Evolutionary conservation across 164 flowering plant species (phyloP).

Genomic region (Vitis amurensis): DNA sequence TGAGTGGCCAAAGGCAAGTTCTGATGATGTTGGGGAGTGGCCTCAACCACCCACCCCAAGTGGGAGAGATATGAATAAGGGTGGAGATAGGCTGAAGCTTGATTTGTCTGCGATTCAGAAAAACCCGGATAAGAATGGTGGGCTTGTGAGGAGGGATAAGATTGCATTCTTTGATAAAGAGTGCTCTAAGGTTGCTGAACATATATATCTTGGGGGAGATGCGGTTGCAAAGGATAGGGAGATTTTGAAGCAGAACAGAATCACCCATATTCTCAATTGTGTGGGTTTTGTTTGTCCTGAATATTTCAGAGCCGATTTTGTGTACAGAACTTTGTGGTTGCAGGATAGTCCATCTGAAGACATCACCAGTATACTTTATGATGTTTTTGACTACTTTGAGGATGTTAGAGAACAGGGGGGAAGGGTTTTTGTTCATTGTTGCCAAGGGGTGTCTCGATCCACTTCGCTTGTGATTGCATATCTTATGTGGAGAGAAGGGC

Average conservation of each 20-base stretch:
- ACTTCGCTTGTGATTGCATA: constrained; percentile 85
- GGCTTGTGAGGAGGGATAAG: constrained; percentile 67
- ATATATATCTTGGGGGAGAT: constrained; percentile 81
- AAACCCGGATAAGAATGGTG: constrained; percentile 48
- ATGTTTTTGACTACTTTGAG: constrained; percentile 87
- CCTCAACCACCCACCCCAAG: constrained; percentile 75
- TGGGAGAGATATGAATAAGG: constrained; percentile 43
- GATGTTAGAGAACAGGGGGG: constrained; percentile 80
- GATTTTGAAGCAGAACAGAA: constrained; percentile 64
- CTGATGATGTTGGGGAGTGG: constrained; percentile 95
- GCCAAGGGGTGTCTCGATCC: constrained; percentile 86
- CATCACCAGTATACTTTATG: constrained; percentile 81
- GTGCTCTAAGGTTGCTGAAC: constrained; percentile 82
- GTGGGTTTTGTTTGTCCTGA: constrained; percentile 85
- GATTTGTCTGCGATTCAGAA: constrained; percentile 67
- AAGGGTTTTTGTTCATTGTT: constrained; percentile 77
- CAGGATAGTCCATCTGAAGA: constrained; percentile 88
- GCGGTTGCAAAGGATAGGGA: constrained; percentile 71
- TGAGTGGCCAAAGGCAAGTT: constrained; percentile 93
- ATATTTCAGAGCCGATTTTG: constrained; percentile 75
- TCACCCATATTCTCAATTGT: constrained; percentile 78
- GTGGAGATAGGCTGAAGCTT: constrained; percentile 73
- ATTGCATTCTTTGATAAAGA: constrained; percentile 79
- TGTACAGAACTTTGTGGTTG: constrained; percentile 78
- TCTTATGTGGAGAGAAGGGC: constrained; percentile 93